Conservation (phyloP, 768 basidiomycete genomes). For the Boletus barrowsii region DNA sequence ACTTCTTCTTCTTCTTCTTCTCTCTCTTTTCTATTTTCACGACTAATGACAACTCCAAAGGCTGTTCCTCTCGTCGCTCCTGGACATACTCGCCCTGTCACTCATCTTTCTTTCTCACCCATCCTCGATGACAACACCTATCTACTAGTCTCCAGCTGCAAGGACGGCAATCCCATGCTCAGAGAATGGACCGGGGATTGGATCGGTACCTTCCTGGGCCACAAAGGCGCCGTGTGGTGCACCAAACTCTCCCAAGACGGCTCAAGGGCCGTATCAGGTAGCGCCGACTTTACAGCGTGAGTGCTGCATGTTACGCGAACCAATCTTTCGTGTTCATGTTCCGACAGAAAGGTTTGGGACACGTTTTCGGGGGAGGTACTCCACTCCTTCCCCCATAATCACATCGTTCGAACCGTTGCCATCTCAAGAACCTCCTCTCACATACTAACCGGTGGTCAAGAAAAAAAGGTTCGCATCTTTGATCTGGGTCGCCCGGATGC, state of each 20-base stretch:
- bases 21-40: constrained; percentile 12
- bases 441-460: constrained; percentile 90
- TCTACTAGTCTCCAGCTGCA: constrained; percentile 93
- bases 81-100: constrained; percentile 85
- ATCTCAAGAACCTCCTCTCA: constrained; percentile 67
- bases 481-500: constrained; percentile 85
- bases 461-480: constrained; percentile 96
- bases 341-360: constrained; percentile 89
- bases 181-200: constrained; percentile 98
- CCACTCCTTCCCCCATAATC: constrained; percentile 97
- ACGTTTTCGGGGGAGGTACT: constrained; percentile 83
- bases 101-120: constrained; percentile 89
- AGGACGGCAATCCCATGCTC: constrained; percentile 97
- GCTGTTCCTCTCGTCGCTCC: constrained; percentile 79
- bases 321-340: constrained; percentile 1
- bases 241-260: constrained; percentile 87
- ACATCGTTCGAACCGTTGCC: constrained; percentile 96
- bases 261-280: constrained; percentile 84
- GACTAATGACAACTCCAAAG: constrained; percentile 63
- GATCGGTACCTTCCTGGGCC: constrained; percentile 90
- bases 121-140: constrained; percentile 83
- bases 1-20: neutral
- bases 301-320: neutral
- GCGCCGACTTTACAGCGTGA: constrained; percentile 97
- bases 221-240: constrained; percentile 97